phyloP scores from a whole-genome alignment of 805 yeast species.

The Kodamaea hsintzibuensis region DNA sequence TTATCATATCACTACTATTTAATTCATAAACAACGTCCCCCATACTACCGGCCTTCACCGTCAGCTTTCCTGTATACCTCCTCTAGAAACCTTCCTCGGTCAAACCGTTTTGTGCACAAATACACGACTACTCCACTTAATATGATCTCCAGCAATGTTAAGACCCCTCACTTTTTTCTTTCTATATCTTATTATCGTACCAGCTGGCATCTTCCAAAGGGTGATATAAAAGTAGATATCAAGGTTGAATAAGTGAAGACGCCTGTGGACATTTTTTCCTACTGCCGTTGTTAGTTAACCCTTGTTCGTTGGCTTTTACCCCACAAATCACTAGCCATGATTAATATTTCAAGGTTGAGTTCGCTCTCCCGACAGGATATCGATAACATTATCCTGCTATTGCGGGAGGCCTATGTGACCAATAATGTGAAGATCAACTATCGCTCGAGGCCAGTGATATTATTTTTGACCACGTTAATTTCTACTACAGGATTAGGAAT shows the following conservation, averaged over 20 bases:
- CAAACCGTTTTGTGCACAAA: constrained; percentile 1
- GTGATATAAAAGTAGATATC: neutral
- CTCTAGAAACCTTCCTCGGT: neutral
- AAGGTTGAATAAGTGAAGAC: neutral
- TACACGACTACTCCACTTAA: constrained; percentile 5
- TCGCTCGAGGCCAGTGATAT: constrained; percentile 42
- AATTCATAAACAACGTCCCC: too few relatives aligned
- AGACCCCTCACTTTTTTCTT: constrained; percentile 6
- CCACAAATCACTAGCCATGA: constrained; percentile 23
- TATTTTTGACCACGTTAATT: constrained; percentile 40
- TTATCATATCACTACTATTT: neutral
- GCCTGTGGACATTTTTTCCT: neutral
- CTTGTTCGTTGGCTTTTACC: neutral
- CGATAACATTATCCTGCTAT: constrained; percentile 31
- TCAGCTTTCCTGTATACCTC: neutral
- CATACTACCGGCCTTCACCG: too few relatives aligned
- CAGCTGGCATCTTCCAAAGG: neutral
- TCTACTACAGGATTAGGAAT: constrained; percentile 44
- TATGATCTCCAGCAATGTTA: neutral
- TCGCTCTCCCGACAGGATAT: constrained; percentile 35
- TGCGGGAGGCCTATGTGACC: constrained; percentile 39
- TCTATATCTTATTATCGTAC: neutral
- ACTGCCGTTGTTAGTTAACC: neutral
- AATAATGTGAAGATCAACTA: constrained; percentile 41
- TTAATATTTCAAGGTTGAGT: constrained; percentile 33